Evolutionary conservation across 1,284 basidiomycete species (phyloP).

Genomic region (Cutaneotrichosporon cyanovorans): DNA sequence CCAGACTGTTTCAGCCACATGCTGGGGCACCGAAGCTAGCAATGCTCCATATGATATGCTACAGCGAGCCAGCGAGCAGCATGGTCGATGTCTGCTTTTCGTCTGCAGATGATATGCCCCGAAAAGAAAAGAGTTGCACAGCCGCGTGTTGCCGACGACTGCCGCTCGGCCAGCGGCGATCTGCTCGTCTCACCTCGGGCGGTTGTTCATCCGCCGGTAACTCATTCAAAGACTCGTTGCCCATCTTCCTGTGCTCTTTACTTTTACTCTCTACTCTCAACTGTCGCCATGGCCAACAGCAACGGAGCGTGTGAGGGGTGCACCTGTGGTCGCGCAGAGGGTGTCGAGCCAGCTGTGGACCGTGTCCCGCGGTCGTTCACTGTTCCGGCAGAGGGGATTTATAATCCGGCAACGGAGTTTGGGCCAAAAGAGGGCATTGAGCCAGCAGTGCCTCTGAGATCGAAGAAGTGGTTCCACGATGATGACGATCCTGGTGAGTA

Average conservation of each 20-base stretch:
- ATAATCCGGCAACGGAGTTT: conserved; percentile 8
- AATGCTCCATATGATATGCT: too few relatives aligned
- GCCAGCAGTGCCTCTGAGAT: conserved; percentile 33
- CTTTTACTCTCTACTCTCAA: background rate
- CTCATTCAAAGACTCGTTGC: too few relatives aligned
- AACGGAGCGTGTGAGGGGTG: conserved; percentile 25
- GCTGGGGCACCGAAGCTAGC: too few relatives aligned
- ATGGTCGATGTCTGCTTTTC: too few relatives aligned
- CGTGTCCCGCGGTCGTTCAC: conserved; percentile 33
- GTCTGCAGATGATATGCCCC: too few relatives aligned
- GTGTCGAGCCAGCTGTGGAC: conserved; percentile 5
- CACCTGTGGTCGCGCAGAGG: conserved; percentile 25
- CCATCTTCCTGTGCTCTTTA: background rate
- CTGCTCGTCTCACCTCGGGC: too few relatives aligned
- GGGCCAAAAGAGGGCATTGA: conserved; percentile 22
- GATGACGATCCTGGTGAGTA: conserved; percentile 31
- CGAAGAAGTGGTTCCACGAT: conserved; percentile 42
- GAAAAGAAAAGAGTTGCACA: too few relatives aligned
- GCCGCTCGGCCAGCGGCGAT: too few relatives aligned
- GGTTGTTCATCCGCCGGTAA: too few relatives aligned
- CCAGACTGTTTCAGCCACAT: too few relatives aligned
- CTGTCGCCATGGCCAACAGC: background rate
- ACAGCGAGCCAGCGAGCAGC: too few relatives aligned
- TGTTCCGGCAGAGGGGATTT: conserved; percentile 25
- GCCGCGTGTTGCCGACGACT: too few relatives aligned